Base-by-base conservation (phyloP, 2,329 filamentous ascomycete species). In the Alternaria incomplexa region DNA sequence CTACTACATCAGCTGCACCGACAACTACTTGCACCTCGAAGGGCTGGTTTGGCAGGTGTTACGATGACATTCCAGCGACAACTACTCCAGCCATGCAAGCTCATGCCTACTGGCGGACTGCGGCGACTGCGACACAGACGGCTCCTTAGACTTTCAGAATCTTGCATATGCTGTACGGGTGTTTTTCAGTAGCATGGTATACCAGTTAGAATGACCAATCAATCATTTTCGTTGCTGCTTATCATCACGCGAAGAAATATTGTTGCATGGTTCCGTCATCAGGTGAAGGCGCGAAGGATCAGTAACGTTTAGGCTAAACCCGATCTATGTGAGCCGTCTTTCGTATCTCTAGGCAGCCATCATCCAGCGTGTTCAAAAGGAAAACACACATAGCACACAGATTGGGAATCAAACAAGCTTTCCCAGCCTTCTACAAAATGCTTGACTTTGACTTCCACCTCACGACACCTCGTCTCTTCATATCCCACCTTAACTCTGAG, bases 391-490 rank as follows among this genome's bases (percentile, higher is more conserved):
- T 4, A 46, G 44, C 44, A 13, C 13, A n/a, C 20, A 46, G 8
- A n/a, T 46, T 23, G 47, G 47, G 4, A 17, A 15, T 20, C 22
- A 11, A 53, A 17, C 7, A 22, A 36, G 15, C 26, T 17, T 25
- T 6, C 52, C 22, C 17, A 30, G n/a, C 23, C 28, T 52, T 23
- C 1, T 13, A 10, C 48, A 64, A 52, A 11, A 77, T 76, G 5
- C 89, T 81, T 80, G 91, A 92, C 15, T 71, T 80, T 81, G 83
- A 89, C 77, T 91, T 91, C 85, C 87, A 91, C 3, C 79, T 69
- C 75, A 91, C 89, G 0, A 87, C 83, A 0, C 88, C 88, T 3
- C 71, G 71, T 10, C 62, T 73, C 6, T 56, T 65, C 40, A 44
- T 73, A 11, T 66, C 66, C 5, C 64, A 71, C 56, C 53, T 73